phyloP scores from a whole-genome alignment of 2,329 filamentous ascomycete species.

The Cordyceps tenuipes region DNA sequence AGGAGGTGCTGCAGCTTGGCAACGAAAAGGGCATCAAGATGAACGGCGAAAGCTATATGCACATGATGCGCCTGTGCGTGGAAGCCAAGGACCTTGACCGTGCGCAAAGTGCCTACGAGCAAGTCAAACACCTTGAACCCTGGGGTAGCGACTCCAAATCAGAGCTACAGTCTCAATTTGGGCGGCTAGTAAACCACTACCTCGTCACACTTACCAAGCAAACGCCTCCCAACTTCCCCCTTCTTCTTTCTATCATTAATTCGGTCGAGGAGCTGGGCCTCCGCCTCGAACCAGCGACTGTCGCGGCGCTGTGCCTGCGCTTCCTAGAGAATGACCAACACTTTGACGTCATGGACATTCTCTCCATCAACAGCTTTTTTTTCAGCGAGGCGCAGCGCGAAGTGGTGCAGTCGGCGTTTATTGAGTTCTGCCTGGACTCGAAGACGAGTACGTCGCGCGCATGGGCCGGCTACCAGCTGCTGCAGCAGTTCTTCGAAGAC shows the following conservation, averaged over 20 bases:
- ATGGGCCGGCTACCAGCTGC: constrained; percentile 59
- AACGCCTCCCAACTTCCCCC: constrained; percentile 55
- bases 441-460: constrained; percentile 53
- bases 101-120: constrained; percentile 56
- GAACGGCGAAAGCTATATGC: constrained; percentile 60
- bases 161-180: constrained; percentile 41
- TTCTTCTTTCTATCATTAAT: constrained; percentile 64
- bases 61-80: constrained; percentile 72
- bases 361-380: constrained; percentile 65
- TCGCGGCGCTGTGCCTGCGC: constrained; percentile 62
- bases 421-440: constrained; percentile 58
- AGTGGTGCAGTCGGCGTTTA: constrained; percentile 56
- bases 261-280: constrained; percentile 63
- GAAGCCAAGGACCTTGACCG: constrained; percentile 63
- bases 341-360: constrained; percentile 70
- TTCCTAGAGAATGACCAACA: constrained; percentile 70
- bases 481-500: constrained; percentile 57
- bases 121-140: constrained; percentile 23
- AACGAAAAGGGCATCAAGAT: constrained; percentile 56
- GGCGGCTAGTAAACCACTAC: constrained; percentile 60
- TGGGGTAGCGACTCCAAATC: constrained; percentile 35
- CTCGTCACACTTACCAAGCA: constrained; percentile 59
- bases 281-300: constrained; percentile 64
- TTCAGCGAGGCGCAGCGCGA: constrained; percentile 63
- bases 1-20: constrained; percentile 63